Evolutionary conservation across 2,329 filamentous ascomycete species (phyloP).

Genomic region (Cryphonectria naterciae): DNA sequence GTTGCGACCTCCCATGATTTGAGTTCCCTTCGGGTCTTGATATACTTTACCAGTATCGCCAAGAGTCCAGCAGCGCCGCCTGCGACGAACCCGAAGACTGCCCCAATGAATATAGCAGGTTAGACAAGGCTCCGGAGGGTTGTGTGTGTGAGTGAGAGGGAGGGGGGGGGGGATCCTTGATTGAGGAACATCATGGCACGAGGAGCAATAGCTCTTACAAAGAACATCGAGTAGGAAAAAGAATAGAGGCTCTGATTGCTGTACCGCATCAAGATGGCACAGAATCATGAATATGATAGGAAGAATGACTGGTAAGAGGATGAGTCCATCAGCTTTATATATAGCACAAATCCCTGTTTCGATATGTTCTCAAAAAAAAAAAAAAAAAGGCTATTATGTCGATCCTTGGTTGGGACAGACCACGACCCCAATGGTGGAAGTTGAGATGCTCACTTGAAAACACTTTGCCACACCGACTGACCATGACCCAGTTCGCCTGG

Average conservation of each 20-base stretch:
- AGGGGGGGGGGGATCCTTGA: neutral
- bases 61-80: slow-evolving; percentile 16
- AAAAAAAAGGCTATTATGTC: neutral
- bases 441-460: slow-evolving; percentile 9
- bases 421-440: neutral
- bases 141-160: no score
- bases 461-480: slow-evolving; percentile 7
- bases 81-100: slow-evolving; percentile 15
- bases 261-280: slow-evolving; percentile 8
- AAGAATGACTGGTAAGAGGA: neutral
- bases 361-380: neutral
- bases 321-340: neutral
- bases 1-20: slow-evolving; percentile 21
- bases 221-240: slow-evolving; percentile 11
- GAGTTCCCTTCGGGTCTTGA: slow-evolving; percentile 20
- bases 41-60: slow-evolving; percentile 25
- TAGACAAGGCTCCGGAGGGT: neutral
- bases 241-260: slow-evolving; percentile 5
- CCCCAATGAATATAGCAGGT: neutral
- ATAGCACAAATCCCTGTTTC: neutral
- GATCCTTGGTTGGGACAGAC: neutral
- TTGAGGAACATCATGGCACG: neutral
- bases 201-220: neutral
- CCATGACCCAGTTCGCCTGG: neutral
- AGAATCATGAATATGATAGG: slow-evolving; percentile 12